Conservation (phyloP, 768 basidiomycete species). For the Amanita phalloides region DNA sequence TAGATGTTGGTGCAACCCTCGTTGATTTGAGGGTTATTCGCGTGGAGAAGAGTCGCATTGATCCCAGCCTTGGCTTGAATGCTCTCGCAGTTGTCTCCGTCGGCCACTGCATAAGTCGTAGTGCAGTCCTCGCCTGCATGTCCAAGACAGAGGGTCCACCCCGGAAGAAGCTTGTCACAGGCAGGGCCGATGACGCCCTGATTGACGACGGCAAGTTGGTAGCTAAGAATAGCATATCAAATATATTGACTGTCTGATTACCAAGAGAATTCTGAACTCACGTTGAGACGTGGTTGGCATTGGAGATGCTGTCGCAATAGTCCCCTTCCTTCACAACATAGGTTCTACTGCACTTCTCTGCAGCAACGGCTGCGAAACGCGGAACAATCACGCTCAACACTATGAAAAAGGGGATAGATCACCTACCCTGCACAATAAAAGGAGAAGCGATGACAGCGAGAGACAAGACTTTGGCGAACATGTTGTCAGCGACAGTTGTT, state of each 20-base stretch:
- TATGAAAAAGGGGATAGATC: not conserved
- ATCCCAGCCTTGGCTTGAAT: constrained; percentile 29
- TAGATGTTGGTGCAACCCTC: constrained; percentile 54
- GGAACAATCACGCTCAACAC: not conserved
- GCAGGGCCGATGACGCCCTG: constrained; percentile 29
- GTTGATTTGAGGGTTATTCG: constrained; percentile 71
- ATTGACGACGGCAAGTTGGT: constrained; percentile 66
- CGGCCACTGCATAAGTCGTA: constrained; percentile 43
- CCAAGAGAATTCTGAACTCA: constrained; percentile 14
- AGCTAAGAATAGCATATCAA: constrained; percentile 28
- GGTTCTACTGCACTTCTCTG: constrained; percentile 41
- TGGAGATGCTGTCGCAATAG: constrained; percentile 61
- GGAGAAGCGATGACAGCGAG: constrained; percentile 30
- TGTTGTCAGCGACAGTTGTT: constrained; percentile 1
- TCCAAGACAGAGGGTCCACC: constrained; percentile 52
- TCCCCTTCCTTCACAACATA: constrained; percentile 50
- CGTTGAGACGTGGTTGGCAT: constrained; percentile 51
- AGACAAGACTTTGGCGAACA: constrained; percentile 18
- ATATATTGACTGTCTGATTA: not conserved
- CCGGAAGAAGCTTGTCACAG: constrained; percentile 52
- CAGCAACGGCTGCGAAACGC: constrained; percentile 17
- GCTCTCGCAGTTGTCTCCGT: constrained; percentile 48
- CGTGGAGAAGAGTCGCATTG: constrained; percentile 41
- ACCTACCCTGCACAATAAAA: constrained; percentile 29
- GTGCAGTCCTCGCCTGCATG: constrained; percentile 48